phyloP scores from a whole-genome alignment of 306 rosid genomes.

The Lablab purpureus region DNA sequence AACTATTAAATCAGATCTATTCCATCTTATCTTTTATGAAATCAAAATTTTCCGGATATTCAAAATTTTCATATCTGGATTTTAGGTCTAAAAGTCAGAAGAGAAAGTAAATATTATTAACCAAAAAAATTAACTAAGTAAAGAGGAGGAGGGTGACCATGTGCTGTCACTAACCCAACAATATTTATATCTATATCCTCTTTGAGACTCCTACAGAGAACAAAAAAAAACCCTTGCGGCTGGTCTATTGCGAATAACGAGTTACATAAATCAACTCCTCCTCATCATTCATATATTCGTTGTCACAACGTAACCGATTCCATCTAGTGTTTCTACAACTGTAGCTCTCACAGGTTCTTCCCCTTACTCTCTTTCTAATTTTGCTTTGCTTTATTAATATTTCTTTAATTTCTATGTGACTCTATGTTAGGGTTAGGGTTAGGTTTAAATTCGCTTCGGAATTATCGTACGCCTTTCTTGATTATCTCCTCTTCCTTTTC shows the following conservation, averaged over 20 bases:
- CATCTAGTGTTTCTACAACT: not conserved
- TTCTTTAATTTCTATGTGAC: not conserved
- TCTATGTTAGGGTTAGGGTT: conserved; percentile 36
- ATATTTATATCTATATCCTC: not conserved
- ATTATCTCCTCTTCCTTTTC: not conserved
- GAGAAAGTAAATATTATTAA: too few relatives aligned
- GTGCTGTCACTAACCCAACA: not conserved
- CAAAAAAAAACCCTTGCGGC: not conserved
- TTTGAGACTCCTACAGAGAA: not conserved
- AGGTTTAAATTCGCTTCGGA: not conserved
- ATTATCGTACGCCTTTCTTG: not conserved
- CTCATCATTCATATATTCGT: not conserved
- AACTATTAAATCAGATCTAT: too few relatives aligned
- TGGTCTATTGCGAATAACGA: not conserved
- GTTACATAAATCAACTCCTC: not conserved
- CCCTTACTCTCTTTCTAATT: not conserved
- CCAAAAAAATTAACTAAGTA: not conserved
- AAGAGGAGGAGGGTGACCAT: not conserved
- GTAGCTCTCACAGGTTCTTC: conserved; percentile 32
- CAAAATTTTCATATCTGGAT: too few relatives aligned
- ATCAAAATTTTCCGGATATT: too few relatives aligned
- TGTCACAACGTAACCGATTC: not conserved
- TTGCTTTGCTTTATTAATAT: not conserved
- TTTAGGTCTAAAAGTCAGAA: too few relatives aligned
- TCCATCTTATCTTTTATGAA: too few relatives aligned